Evolutionary conservation across 768 basidiomycete genomes (phyloP), one percentile per base, ranked within the genome.

Genomic region (Cantharellus anzutake): DNA sequence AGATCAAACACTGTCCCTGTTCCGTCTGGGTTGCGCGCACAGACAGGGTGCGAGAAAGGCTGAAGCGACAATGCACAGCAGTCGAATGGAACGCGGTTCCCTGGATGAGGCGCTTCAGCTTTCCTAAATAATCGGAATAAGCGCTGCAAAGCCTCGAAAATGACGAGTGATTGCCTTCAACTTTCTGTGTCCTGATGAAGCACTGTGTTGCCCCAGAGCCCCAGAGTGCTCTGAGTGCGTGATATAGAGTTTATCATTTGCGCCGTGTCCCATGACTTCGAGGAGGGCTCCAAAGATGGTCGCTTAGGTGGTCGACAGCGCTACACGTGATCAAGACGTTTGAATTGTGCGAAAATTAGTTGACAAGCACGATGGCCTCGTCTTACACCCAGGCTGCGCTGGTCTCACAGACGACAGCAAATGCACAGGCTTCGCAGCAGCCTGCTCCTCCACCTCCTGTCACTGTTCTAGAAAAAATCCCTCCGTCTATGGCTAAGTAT

Each of bases 61-160:
- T 93, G 90, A 63, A 91, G 86, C 4, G 90, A 89, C 41, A 96
- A 78, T 0, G 90, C 82, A 64, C 93, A 97, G 63, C 84, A 94
- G 71, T 96, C 92, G 66, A 88, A 91, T 38, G 88, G 87, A 0
- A 84, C 87, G 51, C 74, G 73, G 42, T 78, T 74, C 63, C 75
- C 80, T 42, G 81, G 78, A 67, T 81, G 80, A 0, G 80, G 78
- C 42, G 77, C 82, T 68, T 86, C 50, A 37, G 74, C 74, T 68
- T 86, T 87, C 56, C 84, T 86, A 64, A 37, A 62, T 16, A 52
- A 59, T 7, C 29, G 16, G 41, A 29, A 20, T 37, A 40, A 41
- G 59, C 40, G 63, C 42, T 37, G 56, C 11, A n/a, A 62, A 55
- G 11, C 34, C 44, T 50, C 48, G 52, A 37, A 37, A 55, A 37